Percentiles rank a stretch among this genome's conserved stretches.
These are phyloP conservation scores for Pythium rhizo-oryzae DNA, from an alignment of 352 stramenopile species.

Conservation along the genomic window DNA sequence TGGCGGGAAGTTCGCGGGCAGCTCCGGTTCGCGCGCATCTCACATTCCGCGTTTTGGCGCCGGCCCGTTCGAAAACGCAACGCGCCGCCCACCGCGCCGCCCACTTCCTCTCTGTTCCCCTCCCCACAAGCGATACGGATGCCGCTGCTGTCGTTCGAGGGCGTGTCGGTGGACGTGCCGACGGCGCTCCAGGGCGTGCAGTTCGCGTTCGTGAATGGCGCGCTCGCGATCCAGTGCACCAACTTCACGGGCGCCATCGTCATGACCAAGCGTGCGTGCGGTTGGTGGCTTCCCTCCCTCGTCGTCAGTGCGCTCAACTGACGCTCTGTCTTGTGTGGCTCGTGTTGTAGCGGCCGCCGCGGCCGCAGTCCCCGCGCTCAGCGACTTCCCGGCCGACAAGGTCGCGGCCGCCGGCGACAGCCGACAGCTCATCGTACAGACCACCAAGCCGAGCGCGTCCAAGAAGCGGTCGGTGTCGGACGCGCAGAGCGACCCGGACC, in stretches of 20 bases:
- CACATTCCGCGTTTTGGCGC: too few species aligned
- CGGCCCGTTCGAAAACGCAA: too few species aligned
- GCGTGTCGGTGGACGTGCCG: constrained; percentile 76
- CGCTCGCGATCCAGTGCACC: constrained; percentile 68
- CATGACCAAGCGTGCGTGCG: constrained; percentile 52
- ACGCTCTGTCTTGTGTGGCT: background rate
- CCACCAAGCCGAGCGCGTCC: constrained; percentile 13
- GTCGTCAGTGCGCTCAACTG: background rate
- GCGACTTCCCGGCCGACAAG: constrained; percentile 18
- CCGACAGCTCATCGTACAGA: constrained; percentile 21
- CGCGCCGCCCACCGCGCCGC: too few species aligned
- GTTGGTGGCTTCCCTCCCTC: too few species aligned
- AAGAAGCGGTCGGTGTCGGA: constrained; percentile 57
- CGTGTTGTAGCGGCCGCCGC: background rate
- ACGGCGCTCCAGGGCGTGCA: constrained; percentile 56
- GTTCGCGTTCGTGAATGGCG: constrained; percentile 63
- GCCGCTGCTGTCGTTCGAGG: constrained; percentile 78
- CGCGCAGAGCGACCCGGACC: constrained; percentile 11
- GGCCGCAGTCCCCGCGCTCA: constrained; percentile 5
- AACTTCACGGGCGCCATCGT: constrained; percentile 77
- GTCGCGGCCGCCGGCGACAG: too few species aligned
- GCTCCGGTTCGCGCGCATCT: background rate
- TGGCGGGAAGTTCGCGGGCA: constrained; percentile 15
- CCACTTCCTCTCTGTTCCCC: too few species aligned
- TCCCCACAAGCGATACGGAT: too few species aligned